These are phyloP conservation scores for Verticillium longisporum DNA, from an alignment of 2,329 filamentous ascomycete species.

Conservation along the genomic window DNA sequence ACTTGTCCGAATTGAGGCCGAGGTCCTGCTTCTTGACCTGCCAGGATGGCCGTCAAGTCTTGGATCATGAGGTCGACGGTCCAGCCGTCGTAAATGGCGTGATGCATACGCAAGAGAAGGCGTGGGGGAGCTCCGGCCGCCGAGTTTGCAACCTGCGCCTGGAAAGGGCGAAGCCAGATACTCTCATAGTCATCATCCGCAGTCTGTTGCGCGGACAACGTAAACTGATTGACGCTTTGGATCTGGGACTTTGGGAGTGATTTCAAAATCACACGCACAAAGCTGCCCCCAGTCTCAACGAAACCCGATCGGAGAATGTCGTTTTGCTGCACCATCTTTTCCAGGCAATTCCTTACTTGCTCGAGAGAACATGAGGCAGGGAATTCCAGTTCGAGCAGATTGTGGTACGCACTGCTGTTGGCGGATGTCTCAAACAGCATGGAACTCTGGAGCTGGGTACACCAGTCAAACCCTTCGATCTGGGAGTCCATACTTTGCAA, in stretches of 20 bases:
- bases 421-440: conserved; percentile 72
- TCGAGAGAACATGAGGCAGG: conserved; percentile 22
- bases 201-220: no score
- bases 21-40: conserved; percentile 13
- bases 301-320: conserved; percentile 72
- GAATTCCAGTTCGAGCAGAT: conserved; percentile 64
- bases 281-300: conserved; percentile 41
- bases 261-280: conserved; percentile 60
- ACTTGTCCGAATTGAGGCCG: conserved; percentile 57
- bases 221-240: conserved; percentile 23
- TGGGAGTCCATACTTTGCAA: conserved; percentile 6
- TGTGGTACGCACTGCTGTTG: conserved; percentile 62
- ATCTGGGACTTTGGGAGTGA: conserved; percentile 36
- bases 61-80: conserved; percentile 67
- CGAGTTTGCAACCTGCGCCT: conserved; percentile 43
- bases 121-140: conserved; percentile 16
- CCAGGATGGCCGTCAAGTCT: conserved; percentile 54
- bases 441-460: conserved; percentile 67
- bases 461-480: conserved; percentile 45
- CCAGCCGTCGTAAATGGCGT: conserved; percentile 92
- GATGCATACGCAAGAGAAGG: conserved; percentile 59
- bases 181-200: conserved; percentile 20
- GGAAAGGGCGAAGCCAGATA: conserved; percentile 49
- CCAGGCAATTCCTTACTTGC: conserved; percentile 42
- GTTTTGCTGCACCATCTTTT: conserved; percentile 44